These are phyloP conservation scores for Metschnikowia colocasiae DNA, from an alignment of 805 yeast genomes.

Conservation along the genomic window DNA sequence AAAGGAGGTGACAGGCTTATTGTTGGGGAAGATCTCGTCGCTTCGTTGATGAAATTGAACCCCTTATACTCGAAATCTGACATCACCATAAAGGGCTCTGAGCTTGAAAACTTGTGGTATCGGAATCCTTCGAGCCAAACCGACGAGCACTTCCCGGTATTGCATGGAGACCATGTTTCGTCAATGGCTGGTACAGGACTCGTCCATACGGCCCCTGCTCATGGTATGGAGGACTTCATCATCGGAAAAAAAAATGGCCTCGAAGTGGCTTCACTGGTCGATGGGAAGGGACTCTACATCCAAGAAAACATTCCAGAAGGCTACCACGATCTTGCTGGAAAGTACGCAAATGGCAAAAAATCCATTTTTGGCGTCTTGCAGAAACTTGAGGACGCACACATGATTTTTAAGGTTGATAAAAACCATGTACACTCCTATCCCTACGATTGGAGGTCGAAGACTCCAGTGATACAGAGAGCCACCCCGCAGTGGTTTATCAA, in stretches of 20 bases:
- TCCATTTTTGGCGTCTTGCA: slow-evolving; percentile 33
- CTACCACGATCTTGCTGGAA: slow-evolving; percentile 24
- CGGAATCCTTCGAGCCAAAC: slow-evolving; percentile 48
- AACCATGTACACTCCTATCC: slow-evolving; percentile 82
- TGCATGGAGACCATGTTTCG: slow-evolving; percentile 81
- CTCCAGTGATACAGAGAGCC: slow-evolving; percentile 90
- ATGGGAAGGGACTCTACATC: slow-evolving; percentile 65
- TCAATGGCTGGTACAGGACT: slow-evolving; percentile 85
- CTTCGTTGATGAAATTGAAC: slow-evolving; percentile 32
- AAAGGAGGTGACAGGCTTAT: slow-evolving; percentile 44
- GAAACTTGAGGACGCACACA: slow-evolving; percentile 37
- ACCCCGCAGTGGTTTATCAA: slow-evolving; percentile 98
- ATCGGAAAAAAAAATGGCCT: slow-evolving; percentile 59
- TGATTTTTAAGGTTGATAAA: slow-evolving; percentile 48
- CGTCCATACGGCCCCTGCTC: slow-evolving; percentile 98
- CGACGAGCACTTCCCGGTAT: slow-evolving; percentile 47
- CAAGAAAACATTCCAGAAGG: slow-evolving; percentile 47
- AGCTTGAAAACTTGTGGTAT: slow-evolving; percentile 40
- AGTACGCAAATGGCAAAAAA: slow-evolving; percentile 14
- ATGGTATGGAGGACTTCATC: slow-evolving; percentile 89
- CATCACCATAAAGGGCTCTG: slow-evolving; percentile 21
- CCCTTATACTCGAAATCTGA: slow-evolving; percentile 7
- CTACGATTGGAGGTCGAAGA: slow-evolving; percentile 94
- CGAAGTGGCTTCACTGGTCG: slow-evolving; percentile 71
- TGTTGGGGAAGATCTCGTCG: slow-evolving; percentile 52